Base-by-base conservation (phyloP, 306 rosid species). In the Myrica gale region DNA sequence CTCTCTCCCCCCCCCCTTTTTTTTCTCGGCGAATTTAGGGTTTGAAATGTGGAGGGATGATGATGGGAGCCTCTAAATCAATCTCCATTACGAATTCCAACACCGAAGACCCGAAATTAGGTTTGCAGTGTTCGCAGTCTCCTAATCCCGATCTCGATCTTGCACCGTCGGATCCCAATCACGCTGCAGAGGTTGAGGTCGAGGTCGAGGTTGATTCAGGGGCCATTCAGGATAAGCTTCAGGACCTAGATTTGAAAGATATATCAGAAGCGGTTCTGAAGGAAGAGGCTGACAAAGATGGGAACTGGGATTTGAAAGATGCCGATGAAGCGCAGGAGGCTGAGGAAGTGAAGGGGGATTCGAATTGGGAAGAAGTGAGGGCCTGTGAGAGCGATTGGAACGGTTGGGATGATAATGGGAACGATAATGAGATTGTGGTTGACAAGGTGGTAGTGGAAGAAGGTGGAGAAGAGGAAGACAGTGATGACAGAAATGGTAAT, bases 31-130 rank as follows among this genome's bases (percentile, higher is more conserved):
- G 15, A 69, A 82, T n/a, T 88, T 94, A 96, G 99, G 99, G 97
- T 84, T 89, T 92, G 97, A 92, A 89, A 96, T 90, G 98, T 92
- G 93, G 91, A 87, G 83, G 89, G 81, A 90, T 80, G 82, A 90
- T 80, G 82, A 96, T 92, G 99, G 93, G 84, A 72, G 80, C 67
- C 78, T 84, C 88, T 88, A 88, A 92, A 84, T 81, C 87, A 9
- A 76, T 56, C 51, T 17, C 80, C 16, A 55, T 76, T 37, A 62
- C 83, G 20, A 71, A 71, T 69, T 68, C 87, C 69, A 48, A 41
- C 56, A n/a, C 7, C 50, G 21, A 21, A 20, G 84, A 69, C 32
- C 23, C 74, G 20, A 70, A 61, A 55, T 32, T 68, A 69, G 87
- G 71, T 54, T 45, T 58, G 53, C 73, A 74, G 21, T 41, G 56